Conservation (phyloP, 495 filamentous ascomycete species). For the Alectoria sarmentosa region DNA sequence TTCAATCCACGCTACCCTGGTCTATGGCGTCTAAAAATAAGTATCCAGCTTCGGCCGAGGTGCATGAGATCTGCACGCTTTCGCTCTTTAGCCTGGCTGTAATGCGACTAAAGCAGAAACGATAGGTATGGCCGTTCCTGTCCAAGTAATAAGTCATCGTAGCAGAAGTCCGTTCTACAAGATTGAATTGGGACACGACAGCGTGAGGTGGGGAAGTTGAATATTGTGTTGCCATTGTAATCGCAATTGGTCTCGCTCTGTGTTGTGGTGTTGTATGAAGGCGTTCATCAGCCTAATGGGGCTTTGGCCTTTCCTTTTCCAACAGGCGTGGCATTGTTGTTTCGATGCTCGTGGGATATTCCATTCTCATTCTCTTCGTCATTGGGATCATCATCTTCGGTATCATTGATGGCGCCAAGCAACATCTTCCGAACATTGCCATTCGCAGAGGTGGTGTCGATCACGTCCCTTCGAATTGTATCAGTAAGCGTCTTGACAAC, state of each 20-base stretch:
- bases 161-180: not conserved
- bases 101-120: not conserved
- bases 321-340: not conserved
- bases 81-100: not conserved
- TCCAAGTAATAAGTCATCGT: not conserved
- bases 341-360: not conserved
- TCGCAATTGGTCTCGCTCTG: not conserved
- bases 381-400: conserved; percentile 20
- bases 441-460: conserved; percentile 29
- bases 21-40: not conserved
- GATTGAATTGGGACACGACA: not conserved
- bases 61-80: not conserved
- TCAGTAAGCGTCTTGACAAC: not conserved
- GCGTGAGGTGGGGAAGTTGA: not conserved
- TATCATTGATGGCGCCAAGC: conserved; percentile 27
- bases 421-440: conserved; percentile 35
- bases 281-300: conserved; percentile 17
- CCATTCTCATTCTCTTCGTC: not conserved
- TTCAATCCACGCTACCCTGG: too few species aligned
- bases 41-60: not conserved
- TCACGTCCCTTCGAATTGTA: conserved; percentile 29
- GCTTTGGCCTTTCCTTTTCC: not conserved
- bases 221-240: not conserved
- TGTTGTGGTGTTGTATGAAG: not conserved
- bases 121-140: not conserved